Evolutionary conservation across 2,329 filamentous ascomycete genomes (phyloP).

Genomic region (Coniochaeta sp.): DNA sequence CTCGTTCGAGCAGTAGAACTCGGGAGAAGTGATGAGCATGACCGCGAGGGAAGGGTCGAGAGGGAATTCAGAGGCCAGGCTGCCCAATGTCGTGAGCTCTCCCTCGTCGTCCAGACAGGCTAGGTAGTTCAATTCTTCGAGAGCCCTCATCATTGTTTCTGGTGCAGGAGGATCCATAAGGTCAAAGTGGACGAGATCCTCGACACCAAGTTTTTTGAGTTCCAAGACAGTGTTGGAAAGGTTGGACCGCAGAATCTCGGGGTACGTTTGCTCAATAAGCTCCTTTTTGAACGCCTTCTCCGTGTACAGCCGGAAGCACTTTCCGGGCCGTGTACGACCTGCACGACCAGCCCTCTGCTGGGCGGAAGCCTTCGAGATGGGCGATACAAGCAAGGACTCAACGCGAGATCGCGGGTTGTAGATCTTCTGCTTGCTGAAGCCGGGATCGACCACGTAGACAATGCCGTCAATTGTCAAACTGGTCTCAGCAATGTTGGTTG

Average conservation of each 20-base stretch:
- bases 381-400: conserved; percentile 93
- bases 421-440: conserved; percentile 98
- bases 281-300: conserved; percentile 96
- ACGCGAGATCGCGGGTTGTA: conserved; percentile 97
- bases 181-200: conserved; percentile 96
- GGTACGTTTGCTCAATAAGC: conserved; percentile 93
- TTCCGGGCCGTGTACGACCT: conserved; percentile 95
- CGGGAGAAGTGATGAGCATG: conserved; percentile 94
- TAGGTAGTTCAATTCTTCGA: conserved; percentile 96
- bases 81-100: conserved; percentile 78
- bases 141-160: conserved; percentile 94
- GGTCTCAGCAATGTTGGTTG: conserved; percentile 97
- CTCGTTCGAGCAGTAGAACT: conserved; percentile 98
- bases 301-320: conserved; percentile 96
- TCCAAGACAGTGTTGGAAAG: conserved; percentile 91
- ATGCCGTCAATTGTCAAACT: conserved; percentile 97
- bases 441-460: conserved; percentile 97
- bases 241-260: conserved; percentile 92
- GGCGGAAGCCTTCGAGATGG: conserved; percentile 95
- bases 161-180: conserved; percentile 97
- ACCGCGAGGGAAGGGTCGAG: conserved; percentile 90
- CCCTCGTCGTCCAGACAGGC: conserved; percentile 95
- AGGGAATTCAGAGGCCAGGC: conserved; percentile 88
- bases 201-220: conserved; percentile 91
- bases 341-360: conserved; percentile 98